Conservation (phyloP, 331 rosid species). For the Rhamnella rubrinervis region DNA sequence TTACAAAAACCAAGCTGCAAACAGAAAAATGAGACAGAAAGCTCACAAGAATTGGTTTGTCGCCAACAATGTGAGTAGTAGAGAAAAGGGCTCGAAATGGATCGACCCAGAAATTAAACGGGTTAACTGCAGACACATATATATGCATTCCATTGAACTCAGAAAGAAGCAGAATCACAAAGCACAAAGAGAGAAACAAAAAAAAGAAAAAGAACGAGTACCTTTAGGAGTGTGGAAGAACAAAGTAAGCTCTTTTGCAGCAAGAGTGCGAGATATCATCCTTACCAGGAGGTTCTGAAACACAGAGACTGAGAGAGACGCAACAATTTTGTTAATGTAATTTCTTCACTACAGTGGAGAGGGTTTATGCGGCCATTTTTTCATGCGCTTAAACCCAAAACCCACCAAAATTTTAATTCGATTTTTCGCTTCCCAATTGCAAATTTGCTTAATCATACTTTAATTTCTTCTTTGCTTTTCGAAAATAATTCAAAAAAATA, state of each 20-base stretch:
- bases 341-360: background rate
- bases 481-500: too few relatives aligned
- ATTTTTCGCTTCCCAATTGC: too few relatives aligned
- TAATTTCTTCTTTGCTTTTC: too few relatives aligned
- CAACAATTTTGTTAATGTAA: slow-evolving; percentile 5
- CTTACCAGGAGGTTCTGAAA: background rate
- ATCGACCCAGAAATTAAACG: slow-evolving; percentile 31
- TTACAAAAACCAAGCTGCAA: background rate
- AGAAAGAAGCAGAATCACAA: background rate
- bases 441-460: too few relatives aligned
- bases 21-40: background rate
- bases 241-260: slow-evolving; percentile 30
- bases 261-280: slow-evolving; percentile 40
- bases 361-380: too few relatives aligned
- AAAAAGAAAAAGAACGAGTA: slow-evolving; percentile 25
- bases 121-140: slow-evolving; percentile 28
- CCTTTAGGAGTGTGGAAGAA: slow-evolving; percentile 46
- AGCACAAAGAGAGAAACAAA: background rate
- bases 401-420: background rate
- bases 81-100: slow-evolving; percentile 53
- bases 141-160: background rate
- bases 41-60: slow-evolving; percentile 75
- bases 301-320: slow-evolving; percentile 24
- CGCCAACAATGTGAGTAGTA: slow-evolving; percentile 71
- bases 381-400: background rate